Evolutionary conservation across 495 filamentous ascomycete genomes (phyloP), one percentile per base, ranked within the genome.

Genomic region (Lindgomyces ingoldianus): DNA sequence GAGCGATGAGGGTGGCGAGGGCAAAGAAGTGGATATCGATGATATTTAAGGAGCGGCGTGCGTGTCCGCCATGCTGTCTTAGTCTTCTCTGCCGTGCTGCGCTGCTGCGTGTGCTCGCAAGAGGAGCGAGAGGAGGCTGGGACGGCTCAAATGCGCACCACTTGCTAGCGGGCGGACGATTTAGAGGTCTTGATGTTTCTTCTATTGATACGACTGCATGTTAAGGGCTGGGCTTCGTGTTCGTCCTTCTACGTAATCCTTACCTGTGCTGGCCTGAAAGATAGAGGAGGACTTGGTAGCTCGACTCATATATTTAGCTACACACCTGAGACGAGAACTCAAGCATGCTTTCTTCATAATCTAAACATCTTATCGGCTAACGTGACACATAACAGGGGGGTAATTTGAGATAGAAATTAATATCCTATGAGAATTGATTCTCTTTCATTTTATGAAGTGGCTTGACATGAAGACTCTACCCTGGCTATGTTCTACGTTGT

Each of bases 11-110:
- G 64, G 52, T 36, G 74, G 77, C 64, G 81, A 81, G 50, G 79
- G 74, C 68, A 84, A 84, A 74, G 86, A 89, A 46, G 81, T 91
- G 66, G 87, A 90, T 70, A 84, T 90, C 68, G 88, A 91, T 76
- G 87, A 90, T 68, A 89, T 91, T 70, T 91, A 77, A 81, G 54
- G 54, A 52, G 11, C 6, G 33, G 48, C 12, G 55, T 24, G 46
- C 16, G 39, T n/a, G 54, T 68, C 65, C 65, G 65, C 65, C 65
- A 68, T 68, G 65, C 65, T 68, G 65, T 51, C 29, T 29, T 25
- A 46, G 58, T n/a, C n/a, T 24, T 53, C 47, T 42, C 27, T 27
- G n/a, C 39, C 24, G 26, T 51, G 45, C 59, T 65, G 21, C 25
- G 27, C 3, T 60, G 63, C 26, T 45, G 18, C n/a, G 54, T 49